Percentiles rank a stretch among this genome's conserved stretches.
phyloP scores from a whole-genome alignment of 2,329 filamentous ascomycete genomes.

The Phaeomoniella chlamydospora region DNA sequence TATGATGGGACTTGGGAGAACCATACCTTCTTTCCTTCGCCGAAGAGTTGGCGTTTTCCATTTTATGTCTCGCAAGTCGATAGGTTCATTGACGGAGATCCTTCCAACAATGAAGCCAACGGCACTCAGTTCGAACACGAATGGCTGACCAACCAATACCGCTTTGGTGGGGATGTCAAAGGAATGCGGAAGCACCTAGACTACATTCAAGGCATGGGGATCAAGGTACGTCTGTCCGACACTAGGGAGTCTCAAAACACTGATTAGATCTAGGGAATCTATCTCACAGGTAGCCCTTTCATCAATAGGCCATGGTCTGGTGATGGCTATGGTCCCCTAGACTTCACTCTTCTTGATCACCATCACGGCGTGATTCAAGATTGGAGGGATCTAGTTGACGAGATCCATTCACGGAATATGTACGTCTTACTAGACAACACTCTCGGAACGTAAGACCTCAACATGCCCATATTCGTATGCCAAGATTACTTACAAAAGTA shows the following conservation, averaged over 20 bases:
- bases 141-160: constrained; percentile 33
- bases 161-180: constrained; percentile 35
- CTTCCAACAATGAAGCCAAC: constrained; percentile 37
- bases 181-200: constrained; percentile 34
- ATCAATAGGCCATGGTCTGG: constrained; percentile 39
- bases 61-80: constrained; percentile 41
- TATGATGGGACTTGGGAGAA: constrained; percentile 32
- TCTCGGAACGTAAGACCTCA: constrained; percentile 32
- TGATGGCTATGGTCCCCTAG: constrained; percentile 34
- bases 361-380: constrained; percentile 36
- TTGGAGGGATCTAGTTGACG: constrained; percentile 32
- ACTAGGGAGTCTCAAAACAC: constrained; percentile 1
- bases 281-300: constrained; percentile 37
- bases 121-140: constrained; percentile 37
- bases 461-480: background rate
- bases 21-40: constrained; percentile 28
- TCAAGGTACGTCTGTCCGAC: constrained; percentile 19
- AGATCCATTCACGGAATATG: constrained; percentile 36
- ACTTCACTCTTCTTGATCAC: constrained; percentile 37
- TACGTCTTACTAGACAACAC: constrained; percentile 42
- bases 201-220: constrained; percentile 38
- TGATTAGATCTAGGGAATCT: constrained; percentile 22
- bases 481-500: constrained; percentile 5
- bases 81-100: constrained; percentile 38
- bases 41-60: constrained; percentile 38